Percentiles rank a stretch among this genome's conserved stretches.
Evolutionary conservation across 805 yeast species (phyloP).

Genomic region (Wickerhamiella lipophila): DNA sequence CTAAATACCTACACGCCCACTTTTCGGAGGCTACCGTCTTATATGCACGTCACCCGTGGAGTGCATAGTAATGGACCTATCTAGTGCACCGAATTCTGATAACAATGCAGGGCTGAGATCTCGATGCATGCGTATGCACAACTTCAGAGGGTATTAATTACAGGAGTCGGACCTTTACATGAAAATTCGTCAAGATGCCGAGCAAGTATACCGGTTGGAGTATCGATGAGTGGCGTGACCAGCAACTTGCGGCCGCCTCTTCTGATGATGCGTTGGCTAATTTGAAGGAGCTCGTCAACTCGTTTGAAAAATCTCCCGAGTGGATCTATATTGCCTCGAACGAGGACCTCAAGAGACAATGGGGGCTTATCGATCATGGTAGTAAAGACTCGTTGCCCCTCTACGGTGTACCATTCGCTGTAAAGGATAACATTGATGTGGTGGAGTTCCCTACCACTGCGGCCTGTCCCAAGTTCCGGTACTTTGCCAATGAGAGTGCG

Average conservation of each 20-base stretch:
- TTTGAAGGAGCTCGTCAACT: slow-evolving; percentile 31
- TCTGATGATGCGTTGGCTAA: slow-evolving; percentile 46
- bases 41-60: slow-evolving; percentile 1
- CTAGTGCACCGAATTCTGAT: neutral
- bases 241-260: slow-evolving; percentile 37
- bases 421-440: slow-evolving; percentile 90
- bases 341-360: slow-evolving; percentile 59
- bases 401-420: slow-evolving; percentile 90
- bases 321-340: slow-evolving; percentile 73
- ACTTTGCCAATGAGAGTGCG: slow-evolving; percentile 58
- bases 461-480: slow-evolving; percentile 80
- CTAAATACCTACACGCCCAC: too few relatives aligned
- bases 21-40: neutral
- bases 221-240: slow-evolving; percentile 59
- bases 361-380: slow-evolving; percentile 41
- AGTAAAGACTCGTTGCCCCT: slow-evolving; percentile 35
- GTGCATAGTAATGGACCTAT: slow-evolving; percentile 1
- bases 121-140: slow-evolving; percentile 4
- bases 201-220: slow-evolving; percentile 52
- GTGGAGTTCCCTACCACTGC: slow-evolving; percentile 77
- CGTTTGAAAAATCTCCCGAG: slow-evolving; percentile 45
- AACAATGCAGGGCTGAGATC: neutral
- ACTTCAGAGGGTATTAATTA: neutral
- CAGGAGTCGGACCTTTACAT: neutral
- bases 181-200: neutral